Conservation (phyloP, 148 eudicot species). For the Silene uniflora region DNA sequence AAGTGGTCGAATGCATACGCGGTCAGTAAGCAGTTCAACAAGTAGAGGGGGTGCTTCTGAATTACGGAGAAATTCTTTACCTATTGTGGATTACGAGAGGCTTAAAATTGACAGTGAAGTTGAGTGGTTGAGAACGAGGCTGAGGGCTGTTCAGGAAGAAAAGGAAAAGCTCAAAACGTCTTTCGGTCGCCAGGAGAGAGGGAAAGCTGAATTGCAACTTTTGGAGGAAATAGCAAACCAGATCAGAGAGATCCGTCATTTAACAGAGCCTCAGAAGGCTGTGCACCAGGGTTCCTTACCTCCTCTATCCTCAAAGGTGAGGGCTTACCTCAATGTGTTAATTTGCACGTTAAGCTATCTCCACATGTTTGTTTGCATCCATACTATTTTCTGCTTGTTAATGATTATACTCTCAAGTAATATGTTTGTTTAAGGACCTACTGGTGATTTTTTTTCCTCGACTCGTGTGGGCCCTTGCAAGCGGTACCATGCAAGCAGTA, state of each 20-base stretch:
- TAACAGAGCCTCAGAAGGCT: conserved; percentile 57
- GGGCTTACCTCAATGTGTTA: not conserved
- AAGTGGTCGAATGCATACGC: conserved; percentile 18
- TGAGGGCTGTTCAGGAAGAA: conserved; percentile 69
- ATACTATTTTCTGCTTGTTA: not conserved
- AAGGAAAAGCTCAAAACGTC: conserved; percentile 61
- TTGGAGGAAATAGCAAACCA: conserved; percentile 70
- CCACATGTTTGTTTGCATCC: not conserved
- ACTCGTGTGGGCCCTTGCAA: conserved; percentile 5
- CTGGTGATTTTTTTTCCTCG: not conserved
- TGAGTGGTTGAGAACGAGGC: conserved; percentile 57
- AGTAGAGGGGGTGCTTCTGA: conserved; percentile 28
- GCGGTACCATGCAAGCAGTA: not conserved
- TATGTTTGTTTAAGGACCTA: not conserved
- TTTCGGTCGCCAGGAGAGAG: conserved; percentile 56
- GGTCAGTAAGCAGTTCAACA: conserved; percentile 36
- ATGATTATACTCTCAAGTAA: not conserved
- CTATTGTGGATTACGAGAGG: conserved; percentile 66
- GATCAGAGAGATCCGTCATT: conserved; percentile 59
- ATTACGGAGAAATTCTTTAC: conserved; percentile 45
- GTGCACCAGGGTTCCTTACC: conserved; percentile 65
- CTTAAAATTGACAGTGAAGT: conserved; percentile 65
- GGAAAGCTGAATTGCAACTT: conserved; percentile 56
- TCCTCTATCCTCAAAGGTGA: conserved; percentile 62
- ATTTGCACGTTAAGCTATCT: conserved; percentile 1